Conservation (phyloP, 768 basidiomycete genomes). For the Russula ochroleuca region DNA sequence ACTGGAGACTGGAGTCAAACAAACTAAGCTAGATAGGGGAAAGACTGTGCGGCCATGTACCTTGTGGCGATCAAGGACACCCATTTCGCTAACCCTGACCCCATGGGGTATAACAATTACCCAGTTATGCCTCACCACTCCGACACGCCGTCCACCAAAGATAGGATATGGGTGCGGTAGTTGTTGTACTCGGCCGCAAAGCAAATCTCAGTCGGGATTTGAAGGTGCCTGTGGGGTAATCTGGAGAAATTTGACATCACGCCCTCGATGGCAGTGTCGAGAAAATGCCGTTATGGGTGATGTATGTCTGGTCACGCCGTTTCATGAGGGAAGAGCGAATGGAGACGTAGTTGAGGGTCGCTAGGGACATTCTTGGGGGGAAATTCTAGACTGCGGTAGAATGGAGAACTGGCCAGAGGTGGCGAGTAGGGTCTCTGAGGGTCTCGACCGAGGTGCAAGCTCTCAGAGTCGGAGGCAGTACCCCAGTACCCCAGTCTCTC, state of each 20-base stretch:
- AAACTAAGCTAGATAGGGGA: conserved; percentile 13
- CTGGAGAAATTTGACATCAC: conserved; percentile 14
- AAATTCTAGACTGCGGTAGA: background rate
- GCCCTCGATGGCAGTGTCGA: background rate
- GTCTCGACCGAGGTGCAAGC: background rate
- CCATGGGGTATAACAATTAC: background rate
- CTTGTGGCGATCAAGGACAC: background rate
- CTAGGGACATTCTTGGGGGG: background rate
- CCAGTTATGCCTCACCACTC: background rate
- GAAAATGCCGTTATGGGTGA: conserved; percentile 14
- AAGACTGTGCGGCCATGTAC: conserved; percentile 1
- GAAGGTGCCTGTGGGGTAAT: background rate
- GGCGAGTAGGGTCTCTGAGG: background rate
- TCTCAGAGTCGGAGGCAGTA: no score
- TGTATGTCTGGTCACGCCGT: background rate
- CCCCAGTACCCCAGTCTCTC: no score
- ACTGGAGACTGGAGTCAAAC: background rate
- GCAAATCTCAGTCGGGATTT: background rate
- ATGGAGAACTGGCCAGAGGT: background rate
- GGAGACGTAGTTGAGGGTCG: background rate
- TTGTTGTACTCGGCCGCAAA: background rate
- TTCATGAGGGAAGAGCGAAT: background rate
- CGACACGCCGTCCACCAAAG: background rate
- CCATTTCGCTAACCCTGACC: background rate
- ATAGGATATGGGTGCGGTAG: background rate